Evolutionary conservation across 768 basidiomycete species (phyloP).

Genomic region (Collybiopsis luxurians): DNA sequence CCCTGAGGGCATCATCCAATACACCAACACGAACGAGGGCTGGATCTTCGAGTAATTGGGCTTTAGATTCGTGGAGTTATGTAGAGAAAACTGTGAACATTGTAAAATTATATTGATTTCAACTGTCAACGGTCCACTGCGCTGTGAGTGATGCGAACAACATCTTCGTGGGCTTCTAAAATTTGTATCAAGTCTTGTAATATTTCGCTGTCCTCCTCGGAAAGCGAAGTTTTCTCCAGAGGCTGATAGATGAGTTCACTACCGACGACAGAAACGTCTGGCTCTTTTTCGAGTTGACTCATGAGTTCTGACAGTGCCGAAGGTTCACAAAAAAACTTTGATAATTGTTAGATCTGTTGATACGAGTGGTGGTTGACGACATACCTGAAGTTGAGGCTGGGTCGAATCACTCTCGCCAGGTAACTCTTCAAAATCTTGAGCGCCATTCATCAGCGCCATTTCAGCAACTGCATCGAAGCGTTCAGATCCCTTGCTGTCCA

Average conservation of each 20-base stretch:
- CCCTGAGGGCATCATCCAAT: constrained; percentile 81
- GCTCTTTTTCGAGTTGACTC: constrained; percentile 25
- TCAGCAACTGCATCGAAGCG: constrained; percentile 37
- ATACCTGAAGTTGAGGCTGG: constrained; percentile 31
- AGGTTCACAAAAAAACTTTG: constrained; percentile 45
- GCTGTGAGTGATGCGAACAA: constrained; percentile 57
- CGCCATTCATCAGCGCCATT: constrained; percentile 34
- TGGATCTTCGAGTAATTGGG: constrained; percentile 77
- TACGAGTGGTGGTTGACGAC: no score
- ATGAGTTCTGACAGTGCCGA: constrained; percentile 36
- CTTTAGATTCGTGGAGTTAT: not conserved
- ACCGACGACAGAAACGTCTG: constrained; percentile 31
- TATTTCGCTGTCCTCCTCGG: constrained; percentile 36
- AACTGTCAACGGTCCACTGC: not conserved
- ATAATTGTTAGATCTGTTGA: not conserved
- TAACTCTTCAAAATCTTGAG: constrained; percentile 49
- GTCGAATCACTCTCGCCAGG: constrained; percentile 31
- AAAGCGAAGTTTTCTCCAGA: constrained; percentile 33
- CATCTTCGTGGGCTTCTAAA: constrained; percentile 58
- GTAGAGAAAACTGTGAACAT: not conserved
- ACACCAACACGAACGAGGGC: constrained; percentile 55
- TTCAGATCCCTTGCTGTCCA: constrained; percentile 27
- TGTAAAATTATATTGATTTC: constrained; percentile 6
- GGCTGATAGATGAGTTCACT: constrained; percentile 59
- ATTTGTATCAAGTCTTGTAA: constrained; percentile 46